Percentiles rank a stretch among this genome's conserved stretches.
phyloP scores from a whole-genome alignment of 805 yeast species.

The Teunomyces barrocoloradensis region DNA sequence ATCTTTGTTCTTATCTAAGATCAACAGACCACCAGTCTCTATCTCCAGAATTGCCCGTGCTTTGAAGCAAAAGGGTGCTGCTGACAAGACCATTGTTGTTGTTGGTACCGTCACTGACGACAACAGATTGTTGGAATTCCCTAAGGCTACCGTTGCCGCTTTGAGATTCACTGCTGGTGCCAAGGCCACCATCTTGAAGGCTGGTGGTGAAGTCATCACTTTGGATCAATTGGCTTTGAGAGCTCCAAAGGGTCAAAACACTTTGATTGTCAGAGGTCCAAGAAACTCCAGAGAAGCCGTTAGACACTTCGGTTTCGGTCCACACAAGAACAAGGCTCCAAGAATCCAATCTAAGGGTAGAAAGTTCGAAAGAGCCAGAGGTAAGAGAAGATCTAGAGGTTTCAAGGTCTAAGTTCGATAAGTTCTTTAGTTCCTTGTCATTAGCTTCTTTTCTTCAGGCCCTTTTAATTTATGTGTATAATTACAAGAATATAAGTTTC shows the following conservation, averaged over 20 bases:
- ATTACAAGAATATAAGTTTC: constrained; percentile 7
- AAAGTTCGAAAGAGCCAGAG: constrained; percentile 99
- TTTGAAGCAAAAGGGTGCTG: constrained; percentile 76
- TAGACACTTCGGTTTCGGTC: constrained; percentile 99
- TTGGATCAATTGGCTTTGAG: constrained; percentile 98
- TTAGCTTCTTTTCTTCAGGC: background rate
- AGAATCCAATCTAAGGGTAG: constrained; percentile 96
- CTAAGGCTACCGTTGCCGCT: constrained; percentile 98
- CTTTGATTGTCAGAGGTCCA: constrained; percentile 97
- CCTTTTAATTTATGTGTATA: constrained; percentile 9
- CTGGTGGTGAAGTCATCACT: constrained; percentile 99
- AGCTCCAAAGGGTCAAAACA: constrained; percentile 99
- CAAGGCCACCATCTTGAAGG: constrained; percentile 93
- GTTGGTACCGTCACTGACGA: constrained; percentile 99
- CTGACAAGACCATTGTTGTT: constrained; percentile 91
- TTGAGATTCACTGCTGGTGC: constrained; percentile 99
- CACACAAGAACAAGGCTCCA: constrained; percentile 99
- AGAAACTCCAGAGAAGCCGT: constrained; percentile 99
- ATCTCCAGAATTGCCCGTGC: constrained; percentile 87
- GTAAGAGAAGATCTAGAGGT: constrained; percentile 99
- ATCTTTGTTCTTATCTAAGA: constrained; percentile 94
- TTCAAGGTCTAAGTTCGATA: constrained; percentile 88
- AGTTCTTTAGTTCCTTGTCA: constrained; percentile 3
- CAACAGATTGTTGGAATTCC: constrained; percentile 88
- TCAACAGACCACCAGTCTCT: constrained; percentile 99